Percentiles rank a stretch among this genome's conserved stretches.
Conservation (phyloP, 768 basidiomycete genomes). For the Asterophora lycoperdoides region DNA sequence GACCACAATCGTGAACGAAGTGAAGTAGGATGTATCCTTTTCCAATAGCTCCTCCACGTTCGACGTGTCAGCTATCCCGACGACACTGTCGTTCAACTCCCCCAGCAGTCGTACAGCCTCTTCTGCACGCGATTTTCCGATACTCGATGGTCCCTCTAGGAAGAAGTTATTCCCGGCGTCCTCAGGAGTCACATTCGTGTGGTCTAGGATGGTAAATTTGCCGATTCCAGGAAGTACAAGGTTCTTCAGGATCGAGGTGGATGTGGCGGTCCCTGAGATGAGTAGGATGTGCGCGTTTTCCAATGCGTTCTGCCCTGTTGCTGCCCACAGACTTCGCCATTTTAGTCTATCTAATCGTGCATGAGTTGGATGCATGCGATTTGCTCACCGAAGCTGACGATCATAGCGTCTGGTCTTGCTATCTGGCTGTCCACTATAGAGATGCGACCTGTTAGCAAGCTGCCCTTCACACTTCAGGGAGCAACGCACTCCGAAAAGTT, state of each 20-base stretch:
- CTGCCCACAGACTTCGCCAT: conserved; percentile 77
- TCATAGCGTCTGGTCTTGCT: conserved; percentile 90
- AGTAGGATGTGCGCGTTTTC: conserved; percentile 82
- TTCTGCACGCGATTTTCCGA: conserved; percentile 75
- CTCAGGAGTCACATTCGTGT: conserved; percentile 50
- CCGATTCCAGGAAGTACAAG: conserved; percentile 95
- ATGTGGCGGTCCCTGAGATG: conserved; percentile 75
- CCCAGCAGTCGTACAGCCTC: conserved; percentile 73
- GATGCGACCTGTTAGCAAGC: conserved; percentile 1
- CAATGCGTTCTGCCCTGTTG: conserved; percentile 84
- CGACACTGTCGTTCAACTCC: conserved; percentile 88
- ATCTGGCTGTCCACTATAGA: conserved; percentile 62
- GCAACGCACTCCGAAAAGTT: conserved; percentile 2
- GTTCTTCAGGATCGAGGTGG: conserved; percentile 91
- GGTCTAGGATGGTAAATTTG: conserved; percentile 90
- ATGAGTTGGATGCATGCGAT: neutral
- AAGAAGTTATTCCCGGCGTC: conserved; percentile 98
- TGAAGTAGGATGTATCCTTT: conserved; percentile 47
- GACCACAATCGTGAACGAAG: conserved; percentile 75
- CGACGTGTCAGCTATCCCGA: conserved; percentile 58
- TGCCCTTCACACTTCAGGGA: too few relatives aligned
- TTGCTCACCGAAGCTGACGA: conserved; percentile 79
- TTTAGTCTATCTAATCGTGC: neutral
- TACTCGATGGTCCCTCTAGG: conserved; percentile 66
- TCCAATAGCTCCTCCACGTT: conserved; percentile 57